A percentile compares a stretch with the other conserved stretches of the same genome.
phyloP scores from a whole-genome alignment of 345 rosid species.

The Salix caprea region DNA sequence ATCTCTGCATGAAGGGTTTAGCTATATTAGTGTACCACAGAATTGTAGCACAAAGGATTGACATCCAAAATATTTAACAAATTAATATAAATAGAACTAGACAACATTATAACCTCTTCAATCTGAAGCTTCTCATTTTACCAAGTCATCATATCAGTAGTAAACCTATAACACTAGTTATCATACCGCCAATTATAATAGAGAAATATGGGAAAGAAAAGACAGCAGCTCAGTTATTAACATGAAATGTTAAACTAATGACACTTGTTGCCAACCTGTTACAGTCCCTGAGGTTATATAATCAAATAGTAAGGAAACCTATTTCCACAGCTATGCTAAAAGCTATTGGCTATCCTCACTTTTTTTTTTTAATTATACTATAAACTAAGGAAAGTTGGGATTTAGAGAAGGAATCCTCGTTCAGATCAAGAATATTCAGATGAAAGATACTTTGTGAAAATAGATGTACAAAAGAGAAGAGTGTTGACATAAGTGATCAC shows the following conservation, averaged over 20 bases:
- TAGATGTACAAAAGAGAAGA: background rate
- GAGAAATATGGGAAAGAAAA: background rate
- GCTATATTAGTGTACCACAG: slow-evolving; percentile 7
- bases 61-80: background rate
- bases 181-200: background rate
- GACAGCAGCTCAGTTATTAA: background rate
- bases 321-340: background rate
- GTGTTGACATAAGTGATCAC: background rate
- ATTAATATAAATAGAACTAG: background rate
- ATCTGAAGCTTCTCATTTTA: background rate
- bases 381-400: background rate
- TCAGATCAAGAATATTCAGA: background rate
- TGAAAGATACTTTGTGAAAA: background rate
- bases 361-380: background rate
- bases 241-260: background rate
- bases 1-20: slow-evolving; percentile 49
- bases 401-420: background rate
- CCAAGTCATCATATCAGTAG: background rate
- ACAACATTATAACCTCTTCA: background rate
- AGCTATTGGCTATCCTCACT: background rate
- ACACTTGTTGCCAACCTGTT: background rate
- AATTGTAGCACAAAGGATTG: background rate
- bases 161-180: background rate
- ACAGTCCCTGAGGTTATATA: background rate
- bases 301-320: background rate